These are phyloP conservation scores for Babesia bigemina DNA, from an alignment of 169 alveolate species.

Conservation along the genomic window DNA sequence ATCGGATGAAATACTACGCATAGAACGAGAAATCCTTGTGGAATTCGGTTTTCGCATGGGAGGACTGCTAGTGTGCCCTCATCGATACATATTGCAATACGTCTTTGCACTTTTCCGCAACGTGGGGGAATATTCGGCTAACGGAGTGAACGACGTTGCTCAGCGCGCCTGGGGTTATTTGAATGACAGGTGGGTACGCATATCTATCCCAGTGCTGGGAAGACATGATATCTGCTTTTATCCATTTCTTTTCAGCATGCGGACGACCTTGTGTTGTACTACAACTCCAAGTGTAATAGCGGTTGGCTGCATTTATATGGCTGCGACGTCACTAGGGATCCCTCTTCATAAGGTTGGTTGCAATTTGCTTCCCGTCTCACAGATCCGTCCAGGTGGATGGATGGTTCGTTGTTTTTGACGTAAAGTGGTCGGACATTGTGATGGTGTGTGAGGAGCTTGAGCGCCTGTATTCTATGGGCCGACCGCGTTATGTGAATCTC, in stretches of 20 bases:
- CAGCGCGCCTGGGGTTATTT: constrained; percentile 90
- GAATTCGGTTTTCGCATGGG: constrained; percentile 86
- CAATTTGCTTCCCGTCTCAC: neutral
- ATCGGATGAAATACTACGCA: constrained; percentile 79
- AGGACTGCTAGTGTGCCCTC: constrained; percentile 76
- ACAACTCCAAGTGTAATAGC: constrained; percentile 56
- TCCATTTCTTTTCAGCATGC: constrained; percentile 31
- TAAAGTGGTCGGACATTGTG: constrained; percentile 58
- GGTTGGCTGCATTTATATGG: constrained; percentile 66
- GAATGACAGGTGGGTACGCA: constrained; percentile 81
- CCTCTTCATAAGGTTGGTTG: constrained; percentile 47
- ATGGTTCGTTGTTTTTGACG: constrained; percentile 60
- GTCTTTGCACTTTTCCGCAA: constrained; percentile 84
- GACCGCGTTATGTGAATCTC: constrained; percentile 18
- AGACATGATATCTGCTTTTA: neutral
- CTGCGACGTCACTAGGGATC: constrained; percentile 65
- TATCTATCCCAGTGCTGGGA: neutral
- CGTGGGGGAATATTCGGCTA: constrained; percentile 73
- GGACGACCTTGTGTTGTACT: constrained; percentile 57
- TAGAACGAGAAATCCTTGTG: constrained; percentile 84
- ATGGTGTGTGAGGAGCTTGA: constrained; percentile 44
- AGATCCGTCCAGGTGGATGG: constrained; percentile 25
- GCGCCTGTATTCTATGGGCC: constrained; percentile 40
- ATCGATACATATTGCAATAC: constrained; percentile 84
- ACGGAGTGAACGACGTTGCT: constrained; percentile 75